Evolutionary conservation across 306 rosid species (phyloP), one percentile per base, ranked within the genome.

Genomic region (Vachellia collinsii): DNA sequence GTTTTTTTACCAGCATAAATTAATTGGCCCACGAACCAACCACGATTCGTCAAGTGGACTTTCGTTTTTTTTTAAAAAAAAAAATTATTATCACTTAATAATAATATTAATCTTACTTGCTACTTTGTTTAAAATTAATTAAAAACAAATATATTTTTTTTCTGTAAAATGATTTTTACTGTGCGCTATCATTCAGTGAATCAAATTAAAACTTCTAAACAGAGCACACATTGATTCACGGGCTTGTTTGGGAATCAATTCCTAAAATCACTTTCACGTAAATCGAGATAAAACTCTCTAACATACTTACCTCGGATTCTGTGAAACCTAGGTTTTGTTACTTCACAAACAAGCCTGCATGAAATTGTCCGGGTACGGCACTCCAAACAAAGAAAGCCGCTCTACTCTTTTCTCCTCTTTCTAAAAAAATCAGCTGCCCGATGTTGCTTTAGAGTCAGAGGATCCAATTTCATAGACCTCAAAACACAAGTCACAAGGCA

Each of bases 391-490:
- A 59, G 65, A 59, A 22, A 59, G 65, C 65, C 37, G 37, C 65
- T 11, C 65, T 59, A 1, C 10, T 23, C 65, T 59, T 56, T 56
- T 9, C 6, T 4, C 65, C 11, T 9, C 0, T 16, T 22, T 51
- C 6, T 4, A 17, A 51, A 51, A 23, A 59, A 20, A 4, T 22
- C 36, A 4, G 36, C 36, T 22, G 14, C 12, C 37, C 37, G 3
- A 22, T 59, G 65, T 11, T 59, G 16, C 65, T 22, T 22, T 59
- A 59, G 37, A 59, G 65, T 59, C 64, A 58, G 64, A 58, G 64
- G 64, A 58, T 9, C 13, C 5, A 22, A 22, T 20, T 10, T 58
- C 65, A 11, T 2, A 43, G 48, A 11, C 54, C 43, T 11, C 53
- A 20, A 42, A 42, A 43, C 14, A 39, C 67, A 59, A 22, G 37